phyloP scores from a whole-genome alignment of 176 grass and related monocot species.

The Ampelocalamus luodianensis region DNA sequence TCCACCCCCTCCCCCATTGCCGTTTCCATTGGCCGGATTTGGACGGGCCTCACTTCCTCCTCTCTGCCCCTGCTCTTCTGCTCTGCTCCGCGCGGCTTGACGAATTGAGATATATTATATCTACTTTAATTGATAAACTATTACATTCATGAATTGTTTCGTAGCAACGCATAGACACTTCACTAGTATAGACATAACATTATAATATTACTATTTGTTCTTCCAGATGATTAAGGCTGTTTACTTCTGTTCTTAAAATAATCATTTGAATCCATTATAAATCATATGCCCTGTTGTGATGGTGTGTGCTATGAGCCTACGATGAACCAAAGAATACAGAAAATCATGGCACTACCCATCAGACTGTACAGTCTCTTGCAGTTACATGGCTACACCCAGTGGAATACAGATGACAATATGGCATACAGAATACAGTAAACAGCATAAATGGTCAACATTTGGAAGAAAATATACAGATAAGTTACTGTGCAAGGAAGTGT shows the following conservation, averaged over 20 bases:
- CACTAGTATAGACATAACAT: conserved; percentile 2
- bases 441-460: not conserved
- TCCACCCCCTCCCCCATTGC: no score
- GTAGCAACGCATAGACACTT: no score
- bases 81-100: no score
- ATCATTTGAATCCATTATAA: not conserved
- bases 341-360: not conserved
- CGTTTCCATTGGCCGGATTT: no score
- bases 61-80: no score
- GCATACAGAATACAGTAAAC: conserved; percentile 6
- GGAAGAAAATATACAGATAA: conserved; percentile 12
- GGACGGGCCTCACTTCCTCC: no score
- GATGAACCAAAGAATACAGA: not conserved
- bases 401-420: not conserved
- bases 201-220: not conserved
- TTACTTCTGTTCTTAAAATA: conserved; percentile 10
- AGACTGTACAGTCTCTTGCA: not conserved
- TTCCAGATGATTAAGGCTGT: not conserved
- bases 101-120: no score
- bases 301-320: not conserved
- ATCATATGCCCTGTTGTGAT: conserved; percentile 1
- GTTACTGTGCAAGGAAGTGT: not conserved
- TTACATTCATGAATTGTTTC: no score
- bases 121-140: no score
- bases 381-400: conserved; percentile 16